Evolutionary conservation across 371 early-diverging fungal species (phyloP), one percentile per base, ranked within the genome.

Genomic region (Mucor indicus): DNA sequence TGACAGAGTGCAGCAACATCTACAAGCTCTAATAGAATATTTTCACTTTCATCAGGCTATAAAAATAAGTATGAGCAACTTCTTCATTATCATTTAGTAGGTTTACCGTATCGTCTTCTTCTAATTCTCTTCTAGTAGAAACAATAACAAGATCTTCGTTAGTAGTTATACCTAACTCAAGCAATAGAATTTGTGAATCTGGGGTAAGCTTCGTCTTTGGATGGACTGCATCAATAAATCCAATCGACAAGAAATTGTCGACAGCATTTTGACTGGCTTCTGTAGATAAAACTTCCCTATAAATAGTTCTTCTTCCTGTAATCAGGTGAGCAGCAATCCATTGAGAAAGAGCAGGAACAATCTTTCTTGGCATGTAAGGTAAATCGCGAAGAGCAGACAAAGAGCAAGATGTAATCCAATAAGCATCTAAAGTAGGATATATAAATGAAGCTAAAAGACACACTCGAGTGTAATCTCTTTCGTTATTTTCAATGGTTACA

Each of bases 301-400:
- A 76, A 5, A 70, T 56, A 0, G 73, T 76, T 10, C 77, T 55
- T 44, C 77, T 48, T 16, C 77, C 77, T 16, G 67, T 70, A 37
- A 76, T 70, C 31, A 76, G 36, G 42, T 76, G 77, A 2, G 77
- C 71, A 6, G 77, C 77, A 42, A 76, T 76, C 77, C 77, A 76
- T 39, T 76, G 77, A 0, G 71, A 58, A 12, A 76, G 57, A 5
- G 70, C 54, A 44, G 77, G 77, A 1, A 72, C 72, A 20, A 64
- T 64, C 24, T 76, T 76, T 6, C 73, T 73, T 10, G 77, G 77
- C 60, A 76, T 67, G 31, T 51, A 76, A n/a, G 69, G 73, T 24
- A 76, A 51, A 43, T 72, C 71, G n/a, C 69, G 68, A 9, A 76
- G 44, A 1, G 73, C 77, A 1, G 77, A 76, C n/a, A 76, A 53